A percentile compares a stretch with the other conserved stretches of the same genome.
These are phyloP conservation scores for Mucor mucedo DNA, from an alignment of 371 early-diverging fungal species.

Conservation along the genomic window DNA sequence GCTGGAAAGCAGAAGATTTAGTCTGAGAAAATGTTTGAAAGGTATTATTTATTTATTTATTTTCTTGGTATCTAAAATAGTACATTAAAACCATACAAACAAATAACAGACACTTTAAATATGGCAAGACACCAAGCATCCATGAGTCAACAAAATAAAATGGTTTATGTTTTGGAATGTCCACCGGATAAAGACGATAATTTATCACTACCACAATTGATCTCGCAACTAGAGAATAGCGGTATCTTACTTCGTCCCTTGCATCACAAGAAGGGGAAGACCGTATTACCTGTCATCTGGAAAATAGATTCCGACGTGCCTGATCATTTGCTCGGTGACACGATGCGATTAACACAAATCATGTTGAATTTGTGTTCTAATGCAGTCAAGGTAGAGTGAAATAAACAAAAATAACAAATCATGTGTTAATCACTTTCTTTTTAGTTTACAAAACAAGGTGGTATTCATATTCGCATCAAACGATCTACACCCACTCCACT, in stretches of 20 bases:
- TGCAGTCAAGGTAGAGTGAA: conserved; percentile 57
- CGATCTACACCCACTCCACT: conserved; percentile 36
- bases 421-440: too few relatives aligned
- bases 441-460: conserved; percentile 53
- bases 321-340: conserved; percentile 62
- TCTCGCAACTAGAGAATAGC: conserved; percentile 33
- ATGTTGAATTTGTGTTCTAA: conserved; percentile 65
- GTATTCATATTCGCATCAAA: conserved; percentile 48
- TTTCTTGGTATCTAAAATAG: background rate
- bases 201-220: conserved; percentile 45
- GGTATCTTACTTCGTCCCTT: conserved; percentile 24
- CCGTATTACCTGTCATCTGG: conserved; percentile 61
- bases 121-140: conserved; percentile 58
- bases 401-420: conserved; percentile 9
- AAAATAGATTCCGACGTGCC: conserved; percentile 62
- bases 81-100: background rate
- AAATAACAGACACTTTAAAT: conserved; percentile 45
- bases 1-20: conserved; percentile 58
- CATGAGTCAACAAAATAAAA: conserved; percentile 49
- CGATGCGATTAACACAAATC: conserved; percentile 63
- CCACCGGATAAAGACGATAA: conserved; percentile 59
- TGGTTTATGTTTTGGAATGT: conserved; percentile 58
- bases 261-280: conserved; percentile 41
- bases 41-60: conserved; percentile 31
- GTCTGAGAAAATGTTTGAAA: conserved; percentile 65